Conservation (phyloP, 2,329 filamentous ascomycete species). For the Alternaria angustiovoidea region DNA sequence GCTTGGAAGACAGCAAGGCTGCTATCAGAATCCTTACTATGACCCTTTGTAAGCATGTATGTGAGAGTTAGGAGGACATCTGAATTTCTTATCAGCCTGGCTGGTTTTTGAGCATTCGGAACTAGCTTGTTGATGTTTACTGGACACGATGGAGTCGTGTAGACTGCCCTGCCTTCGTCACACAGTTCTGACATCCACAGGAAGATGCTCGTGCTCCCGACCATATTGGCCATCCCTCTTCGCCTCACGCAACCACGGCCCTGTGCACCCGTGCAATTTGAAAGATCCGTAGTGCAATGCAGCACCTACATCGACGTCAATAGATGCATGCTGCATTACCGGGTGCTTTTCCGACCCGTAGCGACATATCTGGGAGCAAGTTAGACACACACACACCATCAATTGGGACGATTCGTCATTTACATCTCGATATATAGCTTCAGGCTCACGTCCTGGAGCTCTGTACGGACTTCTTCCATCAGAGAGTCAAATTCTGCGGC, state of each 20-base stretch:
- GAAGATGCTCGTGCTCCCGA: neutral
- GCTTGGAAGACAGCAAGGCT: neutral
- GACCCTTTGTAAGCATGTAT: neutral
- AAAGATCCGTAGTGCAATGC: neutral
- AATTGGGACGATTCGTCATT: constrained; percentile 16
- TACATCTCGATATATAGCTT: constrained; percentile 50
- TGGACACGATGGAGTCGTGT: neutral
- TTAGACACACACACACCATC: constrained; percentile 16
- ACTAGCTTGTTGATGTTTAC: neutral
- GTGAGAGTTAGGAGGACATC: neutral
- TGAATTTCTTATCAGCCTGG: neutral
- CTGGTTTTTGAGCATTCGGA: neutral
- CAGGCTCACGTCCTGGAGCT: constrained; percentile 40
- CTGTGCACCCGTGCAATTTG: neutral
- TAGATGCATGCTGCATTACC: constrained; percentile 13
- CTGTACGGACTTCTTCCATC: constrained; percentile 37
- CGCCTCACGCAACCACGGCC: neutral
- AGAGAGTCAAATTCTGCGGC: constrained; percentile 40
- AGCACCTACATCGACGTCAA: neutral
- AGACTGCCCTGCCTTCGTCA: neutral
- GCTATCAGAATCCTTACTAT: neutral
- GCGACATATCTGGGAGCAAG: constrained; percentile 37
- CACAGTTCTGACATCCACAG: neutral
- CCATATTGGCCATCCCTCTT: neutral
- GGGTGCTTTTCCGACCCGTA: constrained; percentile 41